phyloP scores from a whole-genome alignment of 148 eudicot species.

The Heliosperma pusillum region DNA sequence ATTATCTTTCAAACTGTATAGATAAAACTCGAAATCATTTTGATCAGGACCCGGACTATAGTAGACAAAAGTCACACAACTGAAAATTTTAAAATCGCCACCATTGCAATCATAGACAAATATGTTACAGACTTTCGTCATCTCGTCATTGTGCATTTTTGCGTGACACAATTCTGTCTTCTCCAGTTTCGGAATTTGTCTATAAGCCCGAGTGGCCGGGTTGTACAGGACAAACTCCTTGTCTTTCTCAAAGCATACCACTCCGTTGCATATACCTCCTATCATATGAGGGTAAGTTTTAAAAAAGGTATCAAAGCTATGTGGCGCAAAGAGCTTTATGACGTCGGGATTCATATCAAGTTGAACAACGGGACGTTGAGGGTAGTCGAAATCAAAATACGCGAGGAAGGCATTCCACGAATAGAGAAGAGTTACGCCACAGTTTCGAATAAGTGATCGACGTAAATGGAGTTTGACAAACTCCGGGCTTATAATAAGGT shows the following conservation, averaged over 20 bases:
- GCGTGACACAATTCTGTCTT: too few relatives aligned
- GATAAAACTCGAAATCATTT: too few relatives aligned
- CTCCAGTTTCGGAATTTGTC: not conserved
- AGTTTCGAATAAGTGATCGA: not conserved
- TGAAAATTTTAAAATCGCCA: too few relatives aligned
- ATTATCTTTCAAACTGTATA: too few relatives aligned
- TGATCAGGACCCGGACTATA: too few relatives aligned
- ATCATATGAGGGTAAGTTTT: too few relatives aligned
- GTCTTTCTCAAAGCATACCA: too few relatives aligned
- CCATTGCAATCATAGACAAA: not conserved
- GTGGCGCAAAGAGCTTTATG: not conserved
- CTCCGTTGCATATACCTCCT: too few relatives aligned
- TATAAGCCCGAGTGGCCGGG: constrained; percentile 3
- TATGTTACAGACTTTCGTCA: too few relatives aligned
- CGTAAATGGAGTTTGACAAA: not conserved
- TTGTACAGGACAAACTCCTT: not conserved
- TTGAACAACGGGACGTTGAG: not conserved
- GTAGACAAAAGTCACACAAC: too few relatives aligned
- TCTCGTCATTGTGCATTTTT: too few relatives aligned
- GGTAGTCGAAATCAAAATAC: not conserved
- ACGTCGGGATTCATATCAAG: not conserved
- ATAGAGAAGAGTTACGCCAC: not conserved
- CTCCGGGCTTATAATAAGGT: not conserved
- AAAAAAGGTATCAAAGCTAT: too few relatives aligned
- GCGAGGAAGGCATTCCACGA: not conserved